These are phyloP conservation scores for Cercospora nicotianae DNA, from an alignment of 2,329 filamentous ascomycete genomes.

Conservation along the genomic window DNA sequence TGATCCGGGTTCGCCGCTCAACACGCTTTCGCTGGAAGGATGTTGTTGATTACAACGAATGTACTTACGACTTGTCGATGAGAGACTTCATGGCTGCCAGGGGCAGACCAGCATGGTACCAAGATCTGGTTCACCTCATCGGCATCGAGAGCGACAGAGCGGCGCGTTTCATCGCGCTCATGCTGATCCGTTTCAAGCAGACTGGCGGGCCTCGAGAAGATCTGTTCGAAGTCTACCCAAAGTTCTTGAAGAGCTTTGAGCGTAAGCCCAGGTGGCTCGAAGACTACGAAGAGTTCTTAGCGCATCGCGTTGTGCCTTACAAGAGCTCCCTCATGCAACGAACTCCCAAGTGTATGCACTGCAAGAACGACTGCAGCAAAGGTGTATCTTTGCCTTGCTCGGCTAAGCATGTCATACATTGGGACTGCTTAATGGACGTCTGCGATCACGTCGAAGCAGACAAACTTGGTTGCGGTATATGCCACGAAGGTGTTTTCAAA, in stretches of 20 bases:
- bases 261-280: not conserved
- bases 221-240: constrained; percentile 4
- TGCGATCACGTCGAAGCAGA: not conserved
- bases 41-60: constrained; percentile 3
- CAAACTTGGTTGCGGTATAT: constrained; percentile 1
- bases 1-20: constrained; percentile 11
- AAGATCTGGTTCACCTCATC: constrained; percentile 20
- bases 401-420: constrained; percentile 6
- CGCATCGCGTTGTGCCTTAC: not conserved
- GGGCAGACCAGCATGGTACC: constrained; percentile 13
- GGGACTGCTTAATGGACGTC: not conserved
- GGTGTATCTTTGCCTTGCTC: constrained; percentile 9
- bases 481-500: constrained; percentile 5
- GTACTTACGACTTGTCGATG: constrained; percentile 10
- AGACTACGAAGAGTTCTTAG: not conserved
- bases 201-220: constrained; percentile 3
- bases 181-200: not conserved
- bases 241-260: constrained; percentile 16
- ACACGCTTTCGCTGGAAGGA: constrained; percentile 8
- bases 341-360: constrained; percentile 1
- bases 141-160: constrained; percentile 16
- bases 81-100: constrained; percentile 13
- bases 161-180: constrained; percentile 14
- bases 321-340: not conserved
- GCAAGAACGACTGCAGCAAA: not conserved